Base-by-base conservation (phyloP, 2,329 filamentous ascomycete species). In the Blastomyces percursus region DNA sequence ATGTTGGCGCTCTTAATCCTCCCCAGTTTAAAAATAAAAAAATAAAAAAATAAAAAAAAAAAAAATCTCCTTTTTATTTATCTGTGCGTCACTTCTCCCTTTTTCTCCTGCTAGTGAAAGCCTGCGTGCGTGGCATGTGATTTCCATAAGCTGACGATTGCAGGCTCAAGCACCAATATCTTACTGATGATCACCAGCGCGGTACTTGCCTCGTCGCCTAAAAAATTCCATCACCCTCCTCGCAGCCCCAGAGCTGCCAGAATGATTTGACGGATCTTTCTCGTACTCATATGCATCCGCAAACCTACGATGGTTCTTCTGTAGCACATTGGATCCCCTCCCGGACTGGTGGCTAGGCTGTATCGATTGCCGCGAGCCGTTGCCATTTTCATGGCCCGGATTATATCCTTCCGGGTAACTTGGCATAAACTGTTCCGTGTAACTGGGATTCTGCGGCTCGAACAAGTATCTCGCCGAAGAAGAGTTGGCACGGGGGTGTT, bases 141-240 rank as follows among this genome's bases (percentile, higher is more conserved):
- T 46, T 46, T 46, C 44, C 44, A 6, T 8, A 9, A 46, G 7
- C 19, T n/a, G 44, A n/a, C 44, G 7, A n/a, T n/a, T 21, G 44
- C n/a, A 21, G 11, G 19, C 19, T 8, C 48, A 50, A 3, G 24
- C 27, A 50, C 21, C 48, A 27, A 50, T 44, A 19, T 44, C 19
- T 27, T 27, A 50, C 8, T 50, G 21, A 27, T 68, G 60, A 62
- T 77, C 75, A 38, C 74, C 77, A 62, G 81, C 84, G 71, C 88
- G 81, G 68, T 87, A 90, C 77, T 88, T 91, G 62, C 89, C 90
- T 73, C 92, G 84, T 74, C 92, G 84, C 69, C 94, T 84, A 80
- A 99, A 99, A 76, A 97, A 96, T 77, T 99, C 93, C 92, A 99
- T 97, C 48, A 99, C 94, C 72, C 91, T 86, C 73, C 92, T 88